Base-by-base conservation (phyloP, 2,329 filamentous ascomycete genomes). In the Fusarium mundagurra region DNA sequence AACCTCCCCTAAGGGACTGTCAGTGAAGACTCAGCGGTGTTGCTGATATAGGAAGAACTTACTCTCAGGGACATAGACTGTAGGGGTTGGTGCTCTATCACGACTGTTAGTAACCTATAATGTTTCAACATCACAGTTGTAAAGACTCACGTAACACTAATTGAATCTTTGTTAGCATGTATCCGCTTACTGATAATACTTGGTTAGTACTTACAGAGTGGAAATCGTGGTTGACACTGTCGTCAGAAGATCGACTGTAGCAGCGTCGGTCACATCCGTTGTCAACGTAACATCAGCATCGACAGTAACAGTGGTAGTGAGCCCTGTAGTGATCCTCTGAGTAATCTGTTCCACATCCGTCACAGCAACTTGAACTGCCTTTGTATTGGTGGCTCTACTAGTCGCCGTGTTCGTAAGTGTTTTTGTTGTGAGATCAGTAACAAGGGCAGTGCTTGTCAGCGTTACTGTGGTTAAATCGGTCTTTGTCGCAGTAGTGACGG, bases 31-130 rank as follows among this genome's bases (percentile, higher is more conserved):
- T 20, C 1, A 14, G 8, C 4, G 1, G 3, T 8, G 27, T 36
- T 27, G 3, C 1, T 12, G 1, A 14, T 6, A 8, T 5, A 1
- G 14, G 24, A 2, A 34, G 8, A 16, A n/a, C 10, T 20, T 22
- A 62, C 60, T 7, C 14, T 12, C 5, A 3, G 59, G 59, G 1
- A 61, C 9, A 5, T 27, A 24, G 7, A 62, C 38, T 3, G 29
- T 22, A 3, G 50, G 22, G 14, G 47, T 16, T 16, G 47, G 2
- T 55, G 34, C 27, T 34, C 45, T 31, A 31, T 31, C 0, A 4
- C 3, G 8, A 13, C 29, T 61, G 8, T 61, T 16, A 61, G 27
- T 22, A 4, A 60, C 4, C 6, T 1, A 6, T 7, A 24, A 4
- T 17, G 3, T 39, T 39, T 4, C 8, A 17, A 11, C 9, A 8